Conservation (phyloP, 805 yeast genomes). For the Novakomyces olei region DNA sequence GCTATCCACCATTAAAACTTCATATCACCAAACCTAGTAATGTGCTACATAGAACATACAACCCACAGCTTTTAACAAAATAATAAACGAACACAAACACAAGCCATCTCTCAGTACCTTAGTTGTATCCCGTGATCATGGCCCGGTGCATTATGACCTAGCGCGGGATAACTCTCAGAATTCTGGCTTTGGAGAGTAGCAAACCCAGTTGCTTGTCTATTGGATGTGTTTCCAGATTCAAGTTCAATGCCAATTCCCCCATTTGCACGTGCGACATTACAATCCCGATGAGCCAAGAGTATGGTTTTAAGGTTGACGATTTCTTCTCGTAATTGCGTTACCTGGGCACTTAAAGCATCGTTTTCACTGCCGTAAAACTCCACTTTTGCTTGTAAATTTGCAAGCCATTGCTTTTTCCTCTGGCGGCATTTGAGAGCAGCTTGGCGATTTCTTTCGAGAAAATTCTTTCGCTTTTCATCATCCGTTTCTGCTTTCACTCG, state of each 20-base stretch:
- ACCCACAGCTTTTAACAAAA: no score
- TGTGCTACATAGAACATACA: no score
- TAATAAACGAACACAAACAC: no score
- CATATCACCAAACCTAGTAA: no score
- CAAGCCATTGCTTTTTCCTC: slow-evolving; percentile 72
- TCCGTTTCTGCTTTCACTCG: slow-evolving; percentile 33
- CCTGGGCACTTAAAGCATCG: slow-evolving; percentile 37
- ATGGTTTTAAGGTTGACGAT: slow-evolving; percentile 28
- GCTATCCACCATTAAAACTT: no score
- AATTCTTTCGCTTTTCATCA: slow-evolving; percentile 57
- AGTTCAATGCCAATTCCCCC: background rate
- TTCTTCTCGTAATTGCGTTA: slow-evolving; percentile 36
- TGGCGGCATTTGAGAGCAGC: slow-evolving; percentile 94
- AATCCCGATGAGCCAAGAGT: slow-evolving; percentile 30
- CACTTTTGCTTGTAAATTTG: slow-evolving; percentile 61
- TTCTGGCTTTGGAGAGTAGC: no score
- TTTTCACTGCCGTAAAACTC: slow-evolving; percentile 49
- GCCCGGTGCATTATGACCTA: no score
- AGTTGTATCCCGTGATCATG: no score
- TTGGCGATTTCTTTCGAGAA: slow-evolving; percentile 60
- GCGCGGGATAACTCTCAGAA: no score
- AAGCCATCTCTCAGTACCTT: no score
- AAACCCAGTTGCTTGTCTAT: no score
- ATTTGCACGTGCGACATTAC: slow-evolving; percentile 10
- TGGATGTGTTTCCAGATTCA: no score